A percentile compares a stretch with the other conserved stretches of the same genome.
Conservation (phyloP, 1,284 basidiomycete genomes). For the Rhizoctonia solani region DNA sequence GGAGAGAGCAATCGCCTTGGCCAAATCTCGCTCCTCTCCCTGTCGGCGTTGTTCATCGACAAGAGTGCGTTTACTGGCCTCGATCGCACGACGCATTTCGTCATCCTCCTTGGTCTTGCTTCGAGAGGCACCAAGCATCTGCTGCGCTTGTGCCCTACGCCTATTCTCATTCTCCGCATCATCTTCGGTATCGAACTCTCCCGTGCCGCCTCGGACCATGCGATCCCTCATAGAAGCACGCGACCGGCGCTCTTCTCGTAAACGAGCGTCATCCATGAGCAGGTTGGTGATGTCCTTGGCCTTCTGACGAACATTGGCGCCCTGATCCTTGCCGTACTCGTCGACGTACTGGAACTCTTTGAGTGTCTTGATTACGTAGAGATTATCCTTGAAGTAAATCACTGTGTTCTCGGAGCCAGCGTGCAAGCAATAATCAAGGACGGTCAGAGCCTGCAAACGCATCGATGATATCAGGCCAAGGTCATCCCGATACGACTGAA, state of each 20-base stretch:
- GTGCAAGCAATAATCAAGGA: conserved; percentile 96
- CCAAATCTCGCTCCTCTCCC: conserved; percentile 71
- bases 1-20: conserved; percentile 78
- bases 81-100: conserved; percentile 80
- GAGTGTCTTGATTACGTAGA: conserved; percentile 98
- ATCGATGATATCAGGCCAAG: not conserved
- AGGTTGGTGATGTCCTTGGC: conserved; percentile 99
- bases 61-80: conserved; percentile 79
- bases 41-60: conserved; percentile 71
- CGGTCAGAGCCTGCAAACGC: conserved; percentile 76
- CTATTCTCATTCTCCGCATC: conserved; percentile 58
- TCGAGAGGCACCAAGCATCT: conserved; percentile 42
- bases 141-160: conserved; percentile 51
- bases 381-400: conserved; percentile 97
- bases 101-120: conserved; percentile 65
- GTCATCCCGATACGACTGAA: not conserved
- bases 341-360: conserved; percentile 99
- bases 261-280: conserved; percentile 83
- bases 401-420: conserved; percentile 98
- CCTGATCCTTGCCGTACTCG: conserved; percentile 95
- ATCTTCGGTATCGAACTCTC: conserved; percentile 49
- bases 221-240: conserved; percentile 94
- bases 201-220: conserved; percentile 71
- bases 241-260: conserved; percentile 83
- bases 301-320: conserved; percentile 98